Evolutionary conservation across 2,329 filamentous ascomycete species (phyloP).

Genomic region (Colletotrichum shisoi): DNA sequence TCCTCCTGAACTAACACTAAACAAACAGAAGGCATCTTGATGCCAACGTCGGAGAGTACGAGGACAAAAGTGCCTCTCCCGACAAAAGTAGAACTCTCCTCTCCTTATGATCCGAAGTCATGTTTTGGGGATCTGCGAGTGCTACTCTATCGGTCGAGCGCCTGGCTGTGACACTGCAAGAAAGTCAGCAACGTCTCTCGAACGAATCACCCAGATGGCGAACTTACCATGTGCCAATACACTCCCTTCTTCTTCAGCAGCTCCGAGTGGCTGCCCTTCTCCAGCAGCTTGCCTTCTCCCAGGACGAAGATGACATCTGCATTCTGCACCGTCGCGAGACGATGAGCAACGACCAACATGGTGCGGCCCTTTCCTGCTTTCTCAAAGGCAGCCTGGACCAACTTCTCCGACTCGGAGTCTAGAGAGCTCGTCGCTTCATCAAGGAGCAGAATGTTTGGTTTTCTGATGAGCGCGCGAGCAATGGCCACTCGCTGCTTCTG

Average conservation of each 20-base stretch:
- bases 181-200: constrained; percentile 41
- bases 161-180: constrained; percentile 65
- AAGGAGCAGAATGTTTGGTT: constrained; percentile 71
- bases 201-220: background rate
- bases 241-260: constrained; percentile 60
- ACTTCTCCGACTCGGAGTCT: constrained; percentile 68
- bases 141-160: constrained; percentile 57
- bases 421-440: constrained; percentile 78
- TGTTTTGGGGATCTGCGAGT: background rate
- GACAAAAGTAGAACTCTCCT: no score
- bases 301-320: constrained; percentile 83
- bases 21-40: no score
- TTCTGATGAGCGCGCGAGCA: constrained; percentile 71
- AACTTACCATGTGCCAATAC: constrained; percentile 66
- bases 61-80: no score
- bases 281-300: constrained; percentile 67
- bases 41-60: no score
- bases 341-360: constrained; percentile 79
- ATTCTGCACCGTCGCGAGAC: constrained; percentile 78
- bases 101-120: no score
- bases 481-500: constrained; percentile 76
- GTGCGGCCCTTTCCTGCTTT: constrained; percentile 66
- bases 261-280: constrained; percentile 62
- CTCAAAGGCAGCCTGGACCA: constrained; percentile 74
- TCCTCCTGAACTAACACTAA: no score